Percentiles rank a stretch among this genome's conserved stretches.
phyloP scores from a whole-genome alignment of 352 stramenopile genomes.

The Phytopythium delawarense region DNA sequence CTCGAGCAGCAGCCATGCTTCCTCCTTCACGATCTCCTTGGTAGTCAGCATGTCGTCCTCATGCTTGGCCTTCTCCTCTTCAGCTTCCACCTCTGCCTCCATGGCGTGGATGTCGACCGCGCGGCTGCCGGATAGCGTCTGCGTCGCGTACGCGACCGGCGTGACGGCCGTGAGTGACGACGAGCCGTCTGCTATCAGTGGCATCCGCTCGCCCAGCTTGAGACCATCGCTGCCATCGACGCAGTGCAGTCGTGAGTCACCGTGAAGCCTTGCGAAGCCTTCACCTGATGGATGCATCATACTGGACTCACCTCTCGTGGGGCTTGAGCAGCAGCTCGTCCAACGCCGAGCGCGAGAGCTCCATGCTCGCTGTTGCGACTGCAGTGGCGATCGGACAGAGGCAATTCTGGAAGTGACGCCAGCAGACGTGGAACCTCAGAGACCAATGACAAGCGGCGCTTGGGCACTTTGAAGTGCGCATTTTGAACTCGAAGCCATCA shows the following conservation, averaged over 20 bases:
- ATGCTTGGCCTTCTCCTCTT: constrained; percentile 23
- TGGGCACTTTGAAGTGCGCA: neutral
- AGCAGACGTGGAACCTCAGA: neutral
- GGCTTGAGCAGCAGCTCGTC: constrained; percentile 47
- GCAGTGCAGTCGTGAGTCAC: neutral
- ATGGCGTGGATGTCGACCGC: constrained; percentile 16
- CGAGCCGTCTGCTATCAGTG: constrained; percentile 12
- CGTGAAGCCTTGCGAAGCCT: neutral
- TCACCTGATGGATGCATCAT: constrained; percentile 6
- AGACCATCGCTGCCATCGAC: neutral
- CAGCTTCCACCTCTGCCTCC: constrained; percentile 25
- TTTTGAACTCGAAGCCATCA: neutral
- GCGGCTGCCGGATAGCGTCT: neutral
- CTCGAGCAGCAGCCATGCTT: constrained; percentile 21
- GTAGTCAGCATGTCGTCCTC: constrained; percentile 17
- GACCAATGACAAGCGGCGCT: too few relatives aligned
- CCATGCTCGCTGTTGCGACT: constrained; percentile 20
- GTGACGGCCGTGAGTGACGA: neutral
- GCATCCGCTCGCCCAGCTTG: constrained; percentile 11
- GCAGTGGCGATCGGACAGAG: neutral
- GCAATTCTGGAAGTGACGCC: neutral
- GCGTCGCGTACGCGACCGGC: constrained; percentile 1
- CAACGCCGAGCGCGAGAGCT: constrained; percentile 40
- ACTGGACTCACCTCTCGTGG: constrained; percentile 27
- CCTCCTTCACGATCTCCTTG: constrained; percentile 37